phyloP scores from a whole-genome alignment of 805 yeast species.

The Wickerhamia fluorescens region DNA sequence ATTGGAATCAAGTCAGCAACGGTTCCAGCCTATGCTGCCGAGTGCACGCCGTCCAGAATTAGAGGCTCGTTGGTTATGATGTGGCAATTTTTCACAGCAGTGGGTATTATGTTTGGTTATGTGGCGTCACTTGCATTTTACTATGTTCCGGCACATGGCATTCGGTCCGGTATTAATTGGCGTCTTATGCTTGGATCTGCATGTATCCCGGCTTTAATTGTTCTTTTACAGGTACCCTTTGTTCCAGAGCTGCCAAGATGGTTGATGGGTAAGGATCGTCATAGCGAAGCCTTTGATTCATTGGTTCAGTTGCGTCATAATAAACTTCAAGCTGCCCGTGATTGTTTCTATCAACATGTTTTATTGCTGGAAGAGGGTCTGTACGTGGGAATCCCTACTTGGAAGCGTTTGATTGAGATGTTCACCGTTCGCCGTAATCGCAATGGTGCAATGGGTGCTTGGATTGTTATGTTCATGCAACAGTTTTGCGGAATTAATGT shows the following conservation, averaged over 20 bases:
- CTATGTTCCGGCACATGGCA: constrained; percentile 40
- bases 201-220: constrained; percentile 49
- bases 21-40: constrained; percentile 63
- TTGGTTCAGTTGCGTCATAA: constrained; percentile 40
- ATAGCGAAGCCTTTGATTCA: constrained; percentile 43
- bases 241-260: constrained; percentile 71
- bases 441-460: constrained; percentile 74
- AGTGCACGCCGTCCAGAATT: constrained; percentile 48
- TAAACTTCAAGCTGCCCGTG: constrained; percentile 55
- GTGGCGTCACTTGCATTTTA: constrained; percentile 55
- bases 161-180: constrained; percentile 46
- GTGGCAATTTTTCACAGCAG: constrained; percentile 74
- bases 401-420: constrained; percentile 46
- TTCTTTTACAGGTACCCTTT: constrained; percentile 42
- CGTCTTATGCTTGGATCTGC: constrained; percentile 62
- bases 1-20: constrained; percentile 63
- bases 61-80: constrained; percentile 64
- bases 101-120: constrained; percentile 64
- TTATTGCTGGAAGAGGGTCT: constrained; percentile 57
- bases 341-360: constrained; percentile 51
- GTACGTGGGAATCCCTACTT: constrained; percentile 34
- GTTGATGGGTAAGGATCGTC: constrained; percentile 49
- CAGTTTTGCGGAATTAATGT: constrained; percentile 89
- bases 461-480: constrained; percentile 83
- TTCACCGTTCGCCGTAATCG: constrained; percentile 73